Evolutionary conservation across 257 asterid genomes (phyloP), one percentile per base, ranked within the genome.

Genomic region (Fraxinus quadrangulata): DNA sequence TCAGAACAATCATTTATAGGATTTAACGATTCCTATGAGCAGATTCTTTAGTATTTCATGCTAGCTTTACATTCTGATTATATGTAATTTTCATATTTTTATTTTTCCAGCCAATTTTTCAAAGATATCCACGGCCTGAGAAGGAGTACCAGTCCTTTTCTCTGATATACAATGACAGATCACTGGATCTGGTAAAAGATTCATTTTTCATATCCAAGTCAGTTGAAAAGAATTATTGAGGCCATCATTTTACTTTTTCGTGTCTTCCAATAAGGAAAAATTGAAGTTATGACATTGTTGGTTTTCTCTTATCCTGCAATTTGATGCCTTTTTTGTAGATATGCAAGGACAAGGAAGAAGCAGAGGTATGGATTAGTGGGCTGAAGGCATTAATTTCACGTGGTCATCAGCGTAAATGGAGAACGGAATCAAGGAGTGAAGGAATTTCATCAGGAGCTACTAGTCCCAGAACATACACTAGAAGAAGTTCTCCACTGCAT

Each of bases 281-380:
- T 21, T 23, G 30, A 23, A 10, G 1, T 61, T 61, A 23, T 61
- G 31, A 61, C 16, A 21, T 59, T 71, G 49, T 73, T 78, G 45
- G 75, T 49, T 70, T 34, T 23, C 72, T 30, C 66, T 24, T 67
- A 63, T 77, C 17, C 14, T 37, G 13, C 69, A 11, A 69, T 49
- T 72, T 69, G 71, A 63, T 13, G 65, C 75, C 11, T 42, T 47
- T 67, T 71, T 74, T 77, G 65, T 82, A 95, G 99, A 95, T 95
- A 80, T 95, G 99, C 83, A 95, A 95, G 88, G 99, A 95, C 86
- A 95, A 95, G 88, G 99, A 95, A 86, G 99, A 95, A 88, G 99
- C 99, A 61, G 99, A 94, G 89, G 99, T 91, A 63, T 94, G 99
- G 99, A 91, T 94, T 86, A 94, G 99, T 83, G 99, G 99, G 77